Percentiles rank a stretch among this genome's conserved stretches.
These are phyloP conservation scores for Przewalskia tangutica DNA, from an alignment of 257 asterid species.

Conservation along the genomic window DNA sequence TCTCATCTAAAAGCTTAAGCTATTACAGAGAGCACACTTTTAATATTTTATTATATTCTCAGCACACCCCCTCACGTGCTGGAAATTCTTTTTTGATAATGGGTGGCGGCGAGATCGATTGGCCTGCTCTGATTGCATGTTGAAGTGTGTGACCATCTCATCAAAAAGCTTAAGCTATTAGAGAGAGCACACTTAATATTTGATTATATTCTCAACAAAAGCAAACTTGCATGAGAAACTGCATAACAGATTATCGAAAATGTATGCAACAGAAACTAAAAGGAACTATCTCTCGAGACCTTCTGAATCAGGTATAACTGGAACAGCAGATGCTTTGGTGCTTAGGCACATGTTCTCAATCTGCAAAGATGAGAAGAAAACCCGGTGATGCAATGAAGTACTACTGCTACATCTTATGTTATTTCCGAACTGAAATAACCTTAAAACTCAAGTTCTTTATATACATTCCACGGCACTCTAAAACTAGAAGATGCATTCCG, in stretches of 20 bases:
- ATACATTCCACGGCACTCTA: not conserved
- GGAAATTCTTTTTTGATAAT: too few relatives aligned
- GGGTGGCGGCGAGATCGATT: too few relatives aligned
- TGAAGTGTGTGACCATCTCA: too few relatives aligned
- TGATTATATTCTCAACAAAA: too few relatives aligned
- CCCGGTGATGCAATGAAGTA: slow-evolving; percentile 1
- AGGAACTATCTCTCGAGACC: slow-evolving; percentile 25
- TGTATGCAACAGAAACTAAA: not conserved
- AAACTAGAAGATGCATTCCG: not conserved
- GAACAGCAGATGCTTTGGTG: slow-evolving; percentile 79
- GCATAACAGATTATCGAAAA: not conserved
- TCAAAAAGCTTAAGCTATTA: too few relatives aligned
- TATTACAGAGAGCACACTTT: too few relatives aligned
- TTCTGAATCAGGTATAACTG: slow-evolving; percentile 92
- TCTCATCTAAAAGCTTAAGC: too few relatives aligned
- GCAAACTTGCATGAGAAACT: not conserved
- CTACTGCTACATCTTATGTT: not conserved
- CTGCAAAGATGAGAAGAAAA: slow-evolving; percentile 33
- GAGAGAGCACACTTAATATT: too few relatives aligned
- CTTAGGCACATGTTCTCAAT: slow-evolving; percentile 83
- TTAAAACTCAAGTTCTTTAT: not conserved
- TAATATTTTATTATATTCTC: too few relatives aligned
- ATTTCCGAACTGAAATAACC: not conserved
- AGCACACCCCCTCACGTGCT: too few relatives aligned
- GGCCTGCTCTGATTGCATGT: too few relatives aligned